These are phyloP conservation scores for Neoboletus magnificus DNA, from an alignment of 768 basidiomycete species.

Conservation along the genomic window DNA sequence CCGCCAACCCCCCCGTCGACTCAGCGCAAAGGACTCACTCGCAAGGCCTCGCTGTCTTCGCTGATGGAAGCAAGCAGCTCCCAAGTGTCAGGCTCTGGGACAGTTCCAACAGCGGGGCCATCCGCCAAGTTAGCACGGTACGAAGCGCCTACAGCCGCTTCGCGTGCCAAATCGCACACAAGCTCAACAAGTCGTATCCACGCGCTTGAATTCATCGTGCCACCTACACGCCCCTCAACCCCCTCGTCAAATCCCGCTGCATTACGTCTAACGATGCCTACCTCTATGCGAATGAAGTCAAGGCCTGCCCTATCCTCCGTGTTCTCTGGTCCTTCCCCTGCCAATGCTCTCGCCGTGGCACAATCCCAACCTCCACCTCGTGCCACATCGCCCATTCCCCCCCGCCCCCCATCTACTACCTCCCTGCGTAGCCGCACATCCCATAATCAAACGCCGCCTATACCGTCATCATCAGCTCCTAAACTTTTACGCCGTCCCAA, in stretches of 20 bases:
- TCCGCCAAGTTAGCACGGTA: conserved; percentile 52
- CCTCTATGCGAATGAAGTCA: conserved; percentile 68
- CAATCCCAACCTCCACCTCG: conserved; percentile 40
- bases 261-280: conserved; percentile 84
- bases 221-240: conserved; percentile 76
- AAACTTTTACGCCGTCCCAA: conserved; percentile 76
- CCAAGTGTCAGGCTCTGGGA: conserved; percentile 55
- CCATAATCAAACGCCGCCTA: conserved; percentile 25
- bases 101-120: conserved; percentile 30
- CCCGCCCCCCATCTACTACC: conserved; percentile 56
- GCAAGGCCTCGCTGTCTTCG: conserved; percentile 79
- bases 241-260: conserved; percentile 76
- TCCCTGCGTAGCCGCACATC: conserved; percentile 42
- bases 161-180: conserved; percentile 69
- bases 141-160: conserved; percentile 77
- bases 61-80: conserved; percentile 59
- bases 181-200: conserved; percentile 62
- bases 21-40: conserved; percentile 53
- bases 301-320: conserved; percentile 75
- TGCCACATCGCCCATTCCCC: conserved; percentile 56
- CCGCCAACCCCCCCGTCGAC: conserved; percentile 67
- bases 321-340: conserved; percentile 50
- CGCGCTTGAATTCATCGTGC: conserved; percentile 58
- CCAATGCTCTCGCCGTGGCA: conserved; percentile 17
- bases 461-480: conserved; percentile 48